phyloP scores from a whole-genome alignment of 176 grass and related monocot species.

The Hyparrhenia diplandra region DNA sequence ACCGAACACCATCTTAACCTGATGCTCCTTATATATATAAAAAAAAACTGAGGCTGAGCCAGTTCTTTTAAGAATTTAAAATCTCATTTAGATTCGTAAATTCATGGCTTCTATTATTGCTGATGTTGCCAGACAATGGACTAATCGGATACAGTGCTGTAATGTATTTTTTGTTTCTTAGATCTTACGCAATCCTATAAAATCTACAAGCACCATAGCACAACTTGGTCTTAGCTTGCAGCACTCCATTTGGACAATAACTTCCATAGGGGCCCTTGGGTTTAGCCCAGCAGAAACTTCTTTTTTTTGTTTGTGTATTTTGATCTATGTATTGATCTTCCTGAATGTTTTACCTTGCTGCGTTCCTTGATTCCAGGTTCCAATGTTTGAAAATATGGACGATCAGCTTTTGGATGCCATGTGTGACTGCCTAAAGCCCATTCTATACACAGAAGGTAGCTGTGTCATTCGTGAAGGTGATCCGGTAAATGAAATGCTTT shows the following conservation, averaged over 20 bases:
- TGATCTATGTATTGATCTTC: not conserved
- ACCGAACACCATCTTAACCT: not conserved
- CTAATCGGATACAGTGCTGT: not conserved
- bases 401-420: conserved; percentile 80
- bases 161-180: not conserved
- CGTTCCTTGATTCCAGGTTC: conserved; percentile 47
- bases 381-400: conserved; percentile 90
- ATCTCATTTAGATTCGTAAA: not conserved
- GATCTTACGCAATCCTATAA: not conserved
- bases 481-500: conserved; percentile 74
- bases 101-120: not conserved
- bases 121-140: not conserved
- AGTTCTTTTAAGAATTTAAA: not conserved
- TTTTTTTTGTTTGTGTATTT: not conserved
- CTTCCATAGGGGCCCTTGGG: not conserved
- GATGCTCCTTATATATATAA: not conserved
- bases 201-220: not conserved
- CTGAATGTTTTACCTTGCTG: not conserved
- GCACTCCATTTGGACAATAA: not conserved
- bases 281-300: not conserved
- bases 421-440: conserved; percentile 73
- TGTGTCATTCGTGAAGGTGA: conserved; percentile 75
- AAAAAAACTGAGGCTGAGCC: not conserved
- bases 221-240: not conserved
- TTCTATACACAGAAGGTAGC: conserved; percentile 76